Evolutionary conservation across 352 stramenopile species (phyloP).

Genomic region (Pythium diclinum): DNA sequence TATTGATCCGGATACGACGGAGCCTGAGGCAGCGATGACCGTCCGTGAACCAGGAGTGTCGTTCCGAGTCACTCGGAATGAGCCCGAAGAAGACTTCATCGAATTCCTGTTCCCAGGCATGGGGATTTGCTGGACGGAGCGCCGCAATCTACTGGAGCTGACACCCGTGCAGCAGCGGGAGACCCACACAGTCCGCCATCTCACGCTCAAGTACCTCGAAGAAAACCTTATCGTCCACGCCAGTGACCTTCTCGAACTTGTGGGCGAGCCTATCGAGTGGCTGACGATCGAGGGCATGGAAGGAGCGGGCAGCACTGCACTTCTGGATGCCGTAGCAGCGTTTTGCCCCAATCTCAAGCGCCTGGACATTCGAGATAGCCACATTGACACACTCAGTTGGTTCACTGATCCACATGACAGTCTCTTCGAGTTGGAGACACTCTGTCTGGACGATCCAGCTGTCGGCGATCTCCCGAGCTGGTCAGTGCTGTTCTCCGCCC

Average conservation of each 20-base stretch:
- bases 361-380: background rate
- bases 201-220: slow-evolving; percentile 1
- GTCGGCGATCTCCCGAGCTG: background rate
- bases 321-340: slow-evolving; percentile 8
- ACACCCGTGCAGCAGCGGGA: background rate
- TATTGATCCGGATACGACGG: background rate
- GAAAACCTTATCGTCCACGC: background rate
- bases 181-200: background rate
- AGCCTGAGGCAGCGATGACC: background rate
- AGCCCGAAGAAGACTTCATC: slow-evolving; percentile 1
- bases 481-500: background rate
- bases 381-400: background rate
- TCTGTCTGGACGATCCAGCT: background rate
- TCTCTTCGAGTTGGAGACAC: slow-evolving; percentile 9
- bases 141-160: background rate
- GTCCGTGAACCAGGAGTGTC: background rate
- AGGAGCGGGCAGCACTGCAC: background rate
- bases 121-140: background rate
- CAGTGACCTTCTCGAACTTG: slow-evolving; percentile 6
- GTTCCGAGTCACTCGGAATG: background rate
- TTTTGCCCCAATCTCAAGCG: slow-evolving; percentile 16
- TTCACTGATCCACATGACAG: background rate
- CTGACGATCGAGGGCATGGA: background rate
- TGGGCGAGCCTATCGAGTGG: slow-evolving; percentile 15
- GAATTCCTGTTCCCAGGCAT: slow-evolving; percentile 2